Base-by-base conservation (phyloP, 2,329 filamentous ascomycete genomes). In the Lanzia echinophila region DNA sequence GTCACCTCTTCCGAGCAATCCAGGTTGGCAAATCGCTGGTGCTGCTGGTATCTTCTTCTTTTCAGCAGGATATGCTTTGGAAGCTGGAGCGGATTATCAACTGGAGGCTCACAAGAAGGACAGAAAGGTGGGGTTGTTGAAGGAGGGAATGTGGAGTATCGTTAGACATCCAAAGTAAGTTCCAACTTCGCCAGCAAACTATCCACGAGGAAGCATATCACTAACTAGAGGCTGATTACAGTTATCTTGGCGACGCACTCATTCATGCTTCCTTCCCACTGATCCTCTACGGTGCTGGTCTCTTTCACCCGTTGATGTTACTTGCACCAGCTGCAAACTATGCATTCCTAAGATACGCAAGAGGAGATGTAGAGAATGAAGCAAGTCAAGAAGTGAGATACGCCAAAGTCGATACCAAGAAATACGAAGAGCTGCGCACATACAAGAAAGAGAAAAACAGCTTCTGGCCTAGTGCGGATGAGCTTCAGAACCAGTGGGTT, bases 91-190 rank as follows among this genome's bases (percentile, higher is more conserved):
- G 12, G 56, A 58, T 46, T 43, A 15, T 13, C 56, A 56, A 24
- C 47, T 58, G 34, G 50, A 50, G 24, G 33, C 12, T 20, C 50
- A 56, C 22, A 48, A 48, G 19, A 20, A 55, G 20, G 17, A 42
- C 6, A 13, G 33, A 10, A 52, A 31, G 8, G n/a, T 15, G 3
- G 47, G 34, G 0, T 31, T 58, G 10, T 24, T 56, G 17, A 53
- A 28, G 11, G 53, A 56, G 13, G 56, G 56, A 20, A 24, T 58
- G 3, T 58, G 56, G 56, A 58, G 56, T 24, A 53, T 56, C 34
- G 56, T 58, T 13, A 34, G 56, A 41, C 56, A 58, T 54, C 56
- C 56, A 20, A 58, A 58, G 56, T 56, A 51, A 45, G 54, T 47
- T 32, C 24, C 24, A 28, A 28, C 8, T 8, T 4, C 8, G 10